phyloP scores from a whole-genome alignment of 495 filamentous ascomycete genomes.

The Beverwykella pulmonaria region DNA sequence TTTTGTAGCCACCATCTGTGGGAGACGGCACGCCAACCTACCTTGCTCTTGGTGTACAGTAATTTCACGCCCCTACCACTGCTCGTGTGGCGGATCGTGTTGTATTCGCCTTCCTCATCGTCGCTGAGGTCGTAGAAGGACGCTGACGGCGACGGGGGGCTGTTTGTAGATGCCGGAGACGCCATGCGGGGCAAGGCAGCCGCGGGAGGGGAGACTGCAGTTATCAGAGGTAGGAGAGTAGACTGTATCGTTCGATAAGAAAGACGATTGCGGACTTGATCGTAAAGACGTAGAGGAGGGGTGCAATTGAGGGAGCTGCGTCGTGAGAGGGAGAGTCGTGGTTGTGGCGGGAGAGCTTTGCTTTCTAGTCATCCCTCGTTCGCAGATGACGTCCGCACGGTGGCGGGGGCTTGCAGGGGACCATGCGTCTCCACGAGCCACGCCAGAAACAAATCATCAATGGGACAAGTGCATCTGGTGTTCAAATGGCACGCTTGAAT shows the following conservation, averaged over 20 bases:
- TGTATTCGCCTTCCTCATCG: constrained; percentile 92
- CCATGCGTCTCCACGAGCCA: neutral
- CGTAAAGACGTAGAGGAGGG: too few relatives aligned
- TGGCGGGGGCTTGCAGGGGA: constrained; percentile 10
- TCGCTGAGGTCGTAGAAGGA: constrained; percentile 98
- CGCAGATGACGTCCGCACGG: constrained; percentile 17
- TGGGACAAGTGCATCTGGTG: neutral
- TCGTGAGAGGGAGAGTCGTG: neutral
- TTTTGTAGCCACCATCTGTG: neutral
- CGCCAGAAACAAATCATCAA: neutral
- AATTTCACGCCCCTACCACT: constrained; percentile 88
- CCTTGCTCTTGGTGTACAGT: constrained; percentile 97
- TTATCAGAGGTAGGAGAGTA: too few relatives aligned
- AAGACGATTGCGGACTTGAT: too few relatives aligned
- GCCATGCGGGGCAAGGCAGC: constrained; percentile 23
- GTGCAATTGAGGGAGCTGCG: neutral
- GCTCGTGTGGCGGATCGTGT: constrained; percentile 84
- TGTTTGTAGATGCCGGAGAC: constrained; percentile 21
- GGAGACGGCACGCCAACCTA: constrained; percentile 42
- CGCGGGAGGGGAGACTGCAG: neutral
- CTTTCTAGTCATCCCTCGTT: neutral
- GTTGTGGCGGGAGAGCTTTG: constrained; percentile 3
- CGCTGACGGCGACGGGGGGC: constrained; percentile 73
- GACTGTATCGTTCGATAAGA: too few relatives aligned
- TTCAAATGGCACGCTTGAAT: neutral